Evolutionary conservation across 2,329 filamentous ascomycete species (phyloP).

Genomic region (Xylariaceae sp.): DNA sequence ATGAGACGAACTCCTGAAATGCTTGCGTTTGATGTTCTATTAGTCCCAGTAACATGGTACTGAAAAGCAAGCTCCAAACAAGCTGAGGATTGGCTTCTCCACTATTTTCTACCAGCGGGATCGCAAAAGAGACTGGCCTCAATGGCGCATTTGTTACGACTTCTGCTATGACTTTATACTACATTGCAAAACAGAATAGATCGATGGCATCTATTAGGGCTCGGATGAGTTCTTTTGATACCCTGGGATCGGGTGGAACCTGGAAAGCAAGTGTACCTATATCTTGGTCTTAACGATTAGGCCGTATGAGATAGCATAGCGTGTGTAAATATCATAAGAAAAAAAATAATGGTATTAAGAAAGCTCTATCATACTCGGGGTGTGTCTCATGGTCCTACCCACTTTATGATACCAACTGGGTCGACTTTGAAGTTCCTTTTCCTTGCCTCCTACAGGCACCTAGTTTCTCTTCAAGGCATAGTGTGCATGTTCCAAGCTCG

Average conservation of each 20-base stretch:
- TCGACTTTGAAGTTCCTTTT: too few species aligned
- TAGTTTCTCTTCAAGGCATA: too few species aligned
- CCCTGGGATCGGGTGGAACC: conserved; percentile 24
- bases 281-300: conserved; percentile 26
- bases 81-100: not conserved
- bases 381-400: not conserved
- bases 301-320: conserved; percentile 23
- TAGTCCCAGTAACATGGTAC: not conserved
- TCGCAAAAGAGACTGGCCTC: not conserved
- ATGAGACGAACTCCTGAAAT: not conserved
- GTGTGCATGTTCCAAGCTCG: too few species aligned
- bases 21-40: conserved; percentile 7
- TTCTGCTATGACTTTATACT: not conserved
- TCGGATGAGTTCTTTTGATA: conserved; percentile 32
- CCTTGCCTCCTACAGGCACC: too few species aligned
- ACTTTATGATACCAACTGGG: not conserved
- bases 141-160: conserved; percentile 1
- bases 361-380: conserved; percentile 10
- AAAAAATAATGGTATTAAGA: conserved; percentile 1
- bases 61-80: not conserved
- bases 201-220: conserved; percentile 25
- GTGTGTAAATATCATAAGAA: conserved; percentile 19
- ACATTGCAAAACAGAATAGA: conserved; percentile 15
- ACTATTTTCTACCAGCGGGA: conserved; percentile 2
- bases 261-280: conserved; percentile 31